These are phyloP conservation scores for Termitomyces sp. DNA, from an alignment of 768 basidiomycete genomes.

Conservation along the genomic window DNA sequence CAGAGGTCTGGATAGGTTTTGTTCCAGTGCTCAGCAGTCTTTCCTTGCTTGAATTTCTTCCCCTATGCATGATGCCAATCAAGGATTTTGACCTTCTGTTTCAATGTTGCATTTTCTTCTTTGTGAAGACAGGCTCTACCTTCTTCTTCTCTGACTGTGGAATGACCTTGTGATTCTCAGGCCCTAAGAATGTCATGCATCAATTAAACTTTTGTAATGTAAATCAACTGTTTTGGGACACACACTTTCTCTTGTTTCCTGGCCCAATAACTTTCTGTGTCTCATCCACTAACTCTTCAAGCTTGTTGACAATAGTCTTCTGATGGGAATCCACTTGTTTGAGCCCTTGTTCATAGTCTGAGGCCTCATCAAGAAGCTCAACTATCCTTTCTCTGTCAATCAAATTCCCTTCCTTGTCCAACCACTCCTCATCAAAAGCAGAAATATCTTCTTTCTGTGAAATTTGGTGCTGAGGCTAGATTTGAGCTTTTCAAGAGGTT, in stretches of 20 bases:
- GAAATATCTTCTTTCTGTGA: not conserved
- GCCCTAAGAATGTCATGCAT: no score
- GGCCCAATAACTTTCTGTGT: no score
- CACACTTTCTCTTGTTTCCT: not conserved
- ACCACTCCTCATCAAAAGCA: no score
- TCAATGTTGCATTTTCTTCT: conserved; percentile 23
- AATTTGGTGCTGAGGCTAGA: not conserved
- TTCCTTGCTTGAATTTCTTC: not conserved
- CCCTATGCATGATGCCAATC: conserved; percentile 5
- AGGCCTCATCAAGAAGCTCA: conserved; percentile 18
- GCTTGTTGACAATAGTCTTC: conserved; percentile 8
- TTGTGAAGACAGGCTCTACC: not conserved
- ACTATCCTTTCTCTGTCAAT: conserved; percentile 18
- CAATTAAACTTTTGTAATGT: not conserved
- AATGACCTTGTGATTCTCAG: no score
- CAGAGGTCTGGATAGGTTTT: conserved; percentile 4
- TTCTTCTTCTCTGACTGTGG: no score
- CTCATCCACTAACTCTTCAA: conserved; percentile 2
- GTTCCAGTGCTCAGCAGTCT: not conserved
- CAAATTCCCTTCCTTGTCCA: not conserved
- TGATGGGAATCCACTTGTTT: conserved; percentile 5
- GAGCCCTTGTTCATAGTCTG: conserved; percentile 21
- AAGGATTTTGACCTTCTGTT: conserved; percentile 26
- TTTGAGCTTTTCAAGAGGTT: not conserved
- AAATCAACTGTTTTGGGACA: not conserved